phyloP scores from a whole-genome alignment of 768 basidiomycete species.

The Boletellus sp. region DNA sequence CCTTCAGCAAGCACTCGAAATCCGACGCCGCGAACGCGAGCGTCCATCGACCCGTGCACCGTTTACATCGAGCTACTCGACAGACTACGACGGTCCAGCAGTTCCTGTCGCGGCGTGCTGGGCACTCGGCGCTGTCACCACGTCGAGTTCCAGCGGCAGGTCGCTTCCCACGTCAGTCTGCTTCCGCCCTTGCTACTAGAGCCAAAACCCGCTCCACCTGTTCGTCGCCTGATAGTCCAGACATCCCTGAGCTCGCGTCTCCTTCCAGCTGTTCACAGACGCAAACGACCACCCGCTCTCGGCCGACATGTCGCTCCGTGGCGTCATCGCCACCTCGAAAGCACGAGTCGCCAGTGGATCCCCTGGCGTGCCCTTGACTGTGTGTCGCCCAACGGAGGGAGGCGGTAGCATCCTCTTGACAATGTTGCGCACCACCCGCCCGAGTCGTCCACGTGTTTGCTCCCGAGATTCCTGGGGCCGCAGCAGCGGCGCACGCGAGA shows the following conservation, averaged over 20 bases:
- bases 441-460: constrained; percentile 14
- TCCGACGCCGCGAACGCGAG: too few species aligned
- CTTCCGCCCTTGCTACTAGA: too few species aligned
- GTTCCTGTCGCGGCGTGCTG: too few species aligned
- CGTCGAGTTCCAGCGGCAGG: too few species aligned
- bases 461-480: not conserved
- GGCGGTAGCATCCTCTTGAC: constrained; percentile 21
- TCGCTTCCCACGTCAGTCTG: too few species aligned
- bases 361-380: not conserved
- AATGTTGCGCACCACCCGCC: constrained; percentile 20
- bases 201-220: constrained; percentile 26
- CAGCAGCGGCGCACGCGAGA: not conserved
- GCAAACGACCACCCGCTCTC: constrained; percentile 22
- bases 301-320: constrained; percentile 13
- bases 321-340: constrained; percentile 5
- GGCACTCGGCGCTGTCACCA: too few species aligned
- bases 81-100: too few species aligned
- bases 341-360: not conserved
- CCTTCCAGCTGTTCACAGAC: constrained; percentile 10
- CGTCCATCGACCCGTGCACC: too few species aligned
- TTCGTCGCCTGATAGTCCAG: constrained; percentile 5
- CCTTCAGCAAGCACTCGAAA: too few species aligned
- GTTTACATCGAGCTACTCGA: too few species aligned
- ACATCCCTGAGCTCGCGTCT: not conserved
- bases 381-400: constrained; percentile 1